Conservation (phyloP, 2,329 filamentous ascomycete species). For the Fusarium pseudonygamai region DNA sequence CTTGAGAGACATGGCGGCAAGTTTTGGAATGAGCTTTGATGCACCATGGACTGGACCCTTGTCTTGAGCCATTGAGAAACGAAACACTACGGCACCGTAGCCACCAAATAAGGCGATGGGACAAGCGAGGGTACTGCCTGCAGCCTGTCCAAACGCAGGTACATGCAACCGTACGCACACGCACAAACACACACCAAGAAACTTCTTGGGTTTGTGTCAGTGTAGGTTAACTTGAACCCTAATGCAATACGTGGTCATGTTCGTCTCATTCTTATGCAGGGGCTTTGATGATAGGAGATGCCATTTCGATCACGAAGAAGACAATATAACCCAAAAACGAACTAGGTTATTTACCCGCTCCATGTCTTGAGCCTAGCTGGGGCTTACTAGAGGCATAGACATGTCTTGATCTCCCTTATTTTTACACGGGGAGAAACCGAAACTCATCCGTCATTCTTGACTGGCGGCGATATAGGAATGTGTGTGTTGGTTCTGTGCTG, state of each 20-base stretch:
- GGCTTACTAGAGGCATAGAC: slow-evolving; percentile 2
- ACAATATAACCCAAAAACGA: slow-evolving; percentile 7
- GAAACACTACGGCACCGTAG: slow-evolving; percentile 31
- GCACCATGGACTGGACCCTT: slow-evolving; percentile 18
- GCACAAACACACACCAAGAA: not conserved
- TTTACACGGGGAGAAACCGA: slow-evolving; percentile 2
- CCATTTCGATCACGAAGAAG: slow-evolving; percentile 3
- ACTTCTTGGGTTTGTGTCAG: slow-evolving; percentile 1
- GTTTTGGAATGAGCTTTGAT: slow-evolving; percentile 31
- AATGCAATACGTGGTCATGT: not conserved
- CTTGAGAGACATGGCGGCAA: slow-evolving; percentile 6
- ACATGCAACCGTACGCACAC: slow-evolving; percentile 9
- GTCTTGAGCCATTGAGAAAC: slow-evolving; percentile 28
- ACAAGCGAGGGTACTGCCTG: slow-evolving; percentile 29
- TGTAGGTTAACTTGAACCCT: slow-evolving; percentile 2
- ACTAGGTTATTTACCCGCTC: slow-evolving; percentile 20
- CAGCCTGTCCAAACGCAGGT: slow-evolving; percentile 22
- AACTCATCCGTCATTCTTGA: not conserved
- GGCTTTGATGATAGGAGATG: not conserved
- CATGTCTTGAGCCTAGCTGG: slow-evolving; percentile 20
- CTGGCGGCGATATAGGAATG: not conserved
- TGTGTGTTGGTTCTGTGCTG: slow-evolving; percentile 10
- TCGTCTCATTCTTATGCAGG: slow-evolving; percentile 3
- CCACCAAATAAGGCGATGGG: slow-evolving; percentile 20
- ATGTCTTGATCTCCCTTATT: slow-evolving; percentile 26